Evolutionary conservation across 1,139 yeast genomes (phyloP), one percentile per base, ranked within the genome.

Genomic region (Blastobotrys indianensis): DNA sequence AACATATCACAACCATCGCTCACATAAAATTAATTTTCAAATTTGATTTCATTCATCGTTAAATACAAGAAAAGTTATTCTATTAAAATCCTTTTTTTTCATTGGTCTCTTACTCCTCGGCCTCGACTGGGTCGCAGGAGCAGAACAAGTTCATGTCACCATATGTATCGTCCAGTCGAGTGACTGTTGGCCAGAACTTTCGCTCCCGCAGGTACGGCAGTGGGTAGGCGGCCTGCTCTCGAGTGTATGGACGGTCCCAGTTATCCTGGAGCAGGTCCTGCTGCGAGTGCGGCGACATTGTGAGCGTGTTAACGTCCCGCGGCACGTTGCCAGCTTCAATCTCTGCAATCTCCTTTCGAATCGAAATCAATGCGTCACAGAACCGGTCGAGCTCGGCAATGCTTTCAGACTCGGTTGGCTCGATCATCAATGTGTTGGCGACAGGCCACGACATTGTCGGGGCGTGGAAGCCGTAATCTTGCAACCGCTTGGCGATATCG

Each of bases 361-460:
- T 92, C 8, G 88, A 67, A 53, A 92, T 80, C 73, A 92, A 76
- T 2, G 97, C 80, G 51, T 87, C 92, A 51, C 88, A 81, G 67
- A 92, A 92, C 60, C 97, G 77, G 67, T 92, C 94, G 56, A 92
- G 74, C 70, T 92, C 98, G 46, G 74, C 85, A 61, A 84, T 70
- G 62, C 87, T 81, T 69, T 92, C 98, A 17, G 94, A 82, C 68
- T 92, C 98, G 3, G 98, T 92, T 49, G 98, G 98, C 69, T 92
- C 98, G 55, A 92, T 82, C 98, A 92, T 92, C 57, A 92, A 75
- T 2, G 98, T 92, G 51, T 95, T 95, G 10, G 97, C 90, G 45
- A 92, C 95, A 17, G 98, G 98, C 85, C 94, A 92, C 1, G 97
- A 92, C 87, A 92, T 82, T 42, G 98, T 92, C 55, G 98, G 98